Percentiles rank a stretch among this genome's conserved stretches.
Evolutionary conservation across 352 stramenopile species (phyloP).

Genomic region (Globisporangium viniferum): DNA sequence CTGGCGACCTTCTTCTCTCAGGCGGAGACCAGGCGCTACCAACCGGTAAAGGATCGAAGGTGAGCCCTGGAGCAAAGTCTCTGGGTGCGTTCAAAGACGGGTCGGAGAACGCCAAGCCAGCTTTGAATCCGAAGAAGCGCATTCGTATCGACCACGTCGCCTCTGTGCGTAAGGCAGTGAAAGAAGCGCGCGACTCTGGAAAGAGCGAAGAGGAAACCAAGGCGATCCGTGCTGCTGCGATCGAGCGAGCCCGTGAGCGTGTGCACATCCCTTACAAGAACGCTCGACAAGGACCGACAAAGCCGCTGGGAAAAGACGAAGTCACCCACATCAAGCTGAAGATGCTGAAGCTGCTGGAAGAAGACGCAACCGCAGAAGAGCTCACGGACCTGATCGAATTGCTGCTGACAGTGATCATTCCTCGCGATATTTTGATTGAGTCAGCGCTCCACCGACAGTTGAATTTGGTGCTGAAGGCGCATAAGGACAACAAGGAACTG

Average conservation of each 20-base stretch:
- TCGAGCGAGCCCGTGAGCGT: conserved; percentile 74
- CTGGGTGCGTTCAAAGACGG: conserved; percentile 15
- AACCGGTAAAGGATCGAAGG: conserved; percentile 30
- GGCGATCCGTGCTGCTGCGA: conserved; percentile 56
- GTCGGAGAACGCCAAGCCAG: conserved; percentile 14
- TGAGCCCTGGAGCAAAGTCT: conserved; percentile 30
- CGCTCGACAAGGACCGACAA: conserved; percentile 58
- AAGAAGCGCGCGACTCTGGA: conserved; percentile 68
- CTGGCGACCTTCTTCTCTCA: conserved; percentile 61
- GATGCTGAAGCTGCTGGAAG: conserved; percentile 82
- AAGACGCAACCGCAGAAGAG: conserved; percentile 73
- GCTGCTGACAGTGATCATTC: conserved; percentile 75
- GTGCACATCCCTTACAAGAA: conserved; percentile 82
- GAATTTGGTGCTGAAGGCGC: conserved; percentile 68
- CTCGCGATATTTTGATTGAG: conserved; percentile 68
- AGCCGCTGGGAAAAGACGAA: conserved; percentile 79
- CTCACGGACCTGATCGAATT: conserved; percentile 82
- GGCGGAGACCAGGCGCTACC: conserved; percentile 46
- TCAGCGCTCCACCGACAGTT: conserved; percentile 72
- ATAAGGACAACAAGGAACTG: conserved; percentile 87
- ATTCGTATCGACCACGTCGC: conserved; percentile 86
- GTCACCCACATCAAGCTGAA: conserved; percentile 82
- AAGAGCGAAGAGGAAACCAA: conserved; percentile 82
- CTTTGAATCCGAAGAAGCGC: conserved; percentile 63
- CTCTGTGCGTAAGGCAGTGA: conserved; percentile 77